phyloP scores from a whole-genome alignment of 345 rosid genomes.

The Tarenaya hassleriana region DNA sequence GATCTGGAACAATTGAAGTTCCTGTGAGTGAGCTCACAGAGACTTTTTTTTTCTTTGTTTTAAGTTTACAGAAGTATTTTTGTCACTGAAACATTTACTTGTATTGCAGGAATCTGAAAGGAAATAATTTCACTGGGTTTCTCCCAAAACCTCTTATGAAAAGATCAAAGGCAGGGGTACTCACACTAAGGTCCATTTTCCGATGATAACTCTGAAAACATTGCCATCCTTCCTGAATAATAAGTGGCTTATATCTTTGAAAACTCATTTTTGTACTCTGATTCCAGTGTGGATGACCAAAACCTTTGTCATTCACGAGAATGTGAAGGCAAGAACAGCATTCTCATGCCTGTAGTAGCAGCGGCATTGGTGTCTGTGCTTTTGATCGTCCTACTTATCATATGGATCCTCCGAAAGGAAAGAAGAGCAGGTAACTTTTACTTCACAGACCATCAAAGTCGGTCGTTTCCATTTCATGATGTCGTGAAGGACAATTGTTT shows the following conservation, averaged over 20 bases:
- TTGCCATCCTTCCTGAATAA: not conserved
- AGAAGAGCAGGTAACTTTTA: slow-evolving; percentile 26
- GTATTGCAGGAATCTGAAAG: slow-evolving; percentile 35
- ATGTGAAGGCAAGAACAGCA: slow-evolving; percentile 32
- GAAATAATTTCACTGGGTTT: slow-evolving; percentile 46
- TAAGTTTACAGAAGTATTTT: slow-evolving; percentile 1
- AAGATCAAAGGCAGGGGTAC: slow-evolving; percentile 29
- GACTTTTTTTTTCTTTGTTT: slow-evolving; percentile 1
- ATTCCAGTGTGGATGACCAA: slow-evolving; percentile 35
- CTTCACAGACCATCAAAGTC: not conserved
- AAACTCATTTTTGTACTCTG: slow-evolving; percentile 17
- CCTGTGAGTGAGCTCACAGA: slow-evolving; percentile 29
- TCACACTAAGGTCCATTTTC: slow-evolving; percentile 36
- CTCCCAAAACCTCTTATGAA: slow-evolving; percentile 39
- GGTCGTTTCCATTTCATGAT: not conserved
- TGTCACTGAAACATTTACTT: slow-evolving; percentile 11
- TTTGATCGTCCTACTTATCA: slow-evolving; percentile 22
- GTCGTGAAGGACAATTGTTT: slow-evolving; percentile 6
- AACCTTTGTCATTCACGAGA: slow-evolving; percentile 37
- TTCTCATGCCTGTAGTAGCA: slow-evolving; percentile 31
- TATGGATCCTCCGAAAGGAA: slow-evolving; percentile 30
- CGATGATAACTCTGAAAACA: slow-evolving; percentile 1
- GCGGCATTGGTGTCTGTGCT: slow-evolving; percentile 19
- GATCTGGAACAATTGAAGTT: slow-evolving; percentile 30
- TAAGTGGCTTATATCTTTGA: not conserved